These are phyloP conservation scores for Ajuga chamaepitys DNA, from an alignment of 257 asterid genomes.

Conservation along the genomic window DNA sequence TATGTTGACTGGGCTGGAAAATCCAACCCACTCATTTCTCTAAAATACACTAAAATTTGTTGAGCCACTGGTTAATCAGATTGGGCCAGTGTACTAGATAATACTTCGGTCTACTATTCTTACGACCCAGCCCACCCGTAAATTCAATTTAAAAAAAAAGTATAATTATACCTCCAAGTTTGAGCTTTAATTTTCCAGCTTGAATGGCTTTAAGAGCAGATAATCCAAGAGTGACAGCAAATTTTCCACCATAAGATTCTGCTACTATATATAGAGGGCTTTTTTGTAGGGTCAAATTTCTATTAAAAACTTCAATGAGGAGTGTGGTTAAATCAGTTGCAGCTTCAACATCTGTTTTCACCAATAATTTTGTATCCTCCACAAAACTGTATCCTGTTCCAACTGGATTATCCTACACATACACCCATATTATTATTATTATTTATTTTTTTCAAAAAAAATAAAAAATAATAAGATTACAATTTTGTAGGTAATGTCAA, in stretches of 20 bases:
- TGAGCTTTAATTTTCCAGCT: slow-evolving; percentile 57
- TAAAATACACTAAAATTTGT: too few relatives aligned
- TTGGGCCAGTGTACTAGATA: too few relatives aligned
- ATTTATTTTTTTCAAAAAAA: background rate
- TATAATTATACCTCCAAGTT: slow-evolving; percentile 59
- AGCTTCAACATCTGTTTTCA: slow-evolving; percentile 77
- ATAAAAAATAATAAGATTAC: too few relatives aligned
- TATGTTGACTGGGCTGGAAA: too few relatives aligned
- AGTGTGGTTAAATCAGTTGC: slow-evolving; percentile 76
- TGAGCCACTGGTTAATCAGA: too few relatives aligned
- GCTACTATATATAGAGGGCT: slow-evolving; percentile 82
- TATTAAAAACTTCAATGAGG: slow-evolving; percentile 56
- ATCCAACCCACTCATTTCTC: too few relatives aligned
- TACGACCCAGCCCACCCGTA: too few relatives aligned
- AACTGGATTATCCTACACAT: slow-evolving; percentile 80
- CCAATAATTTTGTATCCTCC: slow-evolving; percentile 57
- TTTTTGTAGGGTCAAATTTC: slow-evolving; percentile 47
- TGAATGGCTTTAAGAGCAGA: slow-evolving; percentile 66
- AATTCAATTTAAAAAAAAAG: background rate
- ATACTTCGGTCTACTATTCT: too few relatives aligned
- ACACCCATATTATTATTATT: too few relatives aligned
- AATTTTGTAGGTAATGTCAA: background rate
- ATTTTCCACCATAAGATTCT: slow-evolving; percentile 94
- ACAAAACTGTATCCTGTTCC: slow-evolving; percentile 96
- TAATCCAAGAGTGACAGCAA: slow-evolving; percentile 84